Evolutionary conservation across 257 asterid genomes (phyloP).

Genomic region (Nicotiana paniculata): DNA sequence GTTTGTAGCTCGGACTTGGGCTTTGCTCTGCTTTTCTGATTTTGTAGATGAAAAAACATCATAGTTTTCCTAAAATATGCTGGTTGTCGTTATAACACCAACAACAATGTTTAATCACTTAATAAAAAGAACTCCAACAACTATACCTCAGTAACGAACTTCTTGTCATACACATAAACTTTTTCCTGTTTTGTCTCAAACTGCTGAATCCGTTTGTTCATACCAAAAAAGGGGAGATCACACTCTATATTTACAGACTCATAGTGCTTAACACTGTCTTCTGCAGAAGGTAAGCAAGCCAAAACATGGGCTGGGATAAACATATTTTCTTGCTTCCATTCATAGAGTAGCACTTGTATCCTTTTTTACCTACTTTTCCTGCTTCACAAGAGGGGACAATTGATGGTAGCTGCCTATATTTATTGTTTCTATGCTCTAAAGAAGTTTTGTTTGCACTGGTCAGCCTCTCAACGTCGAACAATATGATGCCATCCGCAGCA

Average conservation of each 20-base stretch:
- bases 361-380: not conserved
- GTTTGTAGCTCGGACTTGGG: not conserved
- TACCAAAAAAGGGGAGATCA: not conserved
- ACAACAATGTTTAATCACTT: not conserved
- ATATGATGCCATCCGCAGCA: conserved; percentile 63
- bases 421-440: conserved; percentile 6
- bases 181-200: not conserved
- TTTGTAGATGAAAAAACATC: conserved; percentile 1
- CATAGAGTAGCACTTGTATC: not conserved
- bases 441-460: conserved; percentile 14
- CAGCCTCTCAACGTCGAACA: conserved; percentile 93
- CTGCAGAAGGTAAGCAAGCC: not conserved
- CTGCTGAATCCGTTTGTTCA: not conserved
- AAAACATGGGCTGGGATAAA: not conserved
- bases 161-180: not conserved
- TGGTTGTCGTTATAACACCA: not conserved
- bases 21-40: not conserved
- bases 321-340: not conserved
- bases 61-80: not conserved
- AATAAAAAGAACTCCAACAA: not conserved
- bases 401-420: not conserved
- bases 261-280: not conserved
- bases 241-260: not conserved
- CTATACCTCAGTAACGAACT: not conserved
- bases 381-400: not conserved